These are phyloP conservation scores for Pichia sp. DNA, from an alignment of 1,139 yeast genomes.

Conservation along the genomic window DNA sequence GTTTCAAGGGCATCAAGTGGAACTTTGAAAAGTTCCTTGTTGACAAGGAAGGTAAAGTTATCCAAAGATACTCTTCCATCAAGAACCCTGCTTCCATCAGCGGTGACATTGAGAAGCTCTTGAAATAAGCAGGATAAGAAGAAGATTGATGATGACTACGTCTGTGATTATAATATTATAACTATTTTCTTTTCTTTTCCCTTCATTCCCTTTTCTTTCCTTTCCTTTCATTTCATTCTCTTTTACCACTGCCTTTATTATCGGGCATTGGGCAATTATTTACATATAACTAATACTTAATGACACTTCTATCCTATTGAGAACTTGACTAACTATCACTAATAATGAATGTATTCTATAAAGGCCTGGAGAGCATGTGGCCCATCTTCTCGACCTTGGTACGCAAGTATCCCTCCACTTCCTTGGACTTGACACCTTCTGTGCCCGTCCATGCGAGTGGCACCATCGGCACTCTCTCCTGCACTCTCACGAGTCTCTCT, in stretches of 20 bases:
- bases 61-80: constrained; percentile 59
- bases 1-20: constrained; percentile 84
- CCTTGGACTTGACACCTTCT: constrained; percentile 69
- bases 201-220: constrained; percentile 58
- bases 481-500: constrained; percentile 60
- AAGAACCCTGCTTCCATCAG: constrained; percentile 48
- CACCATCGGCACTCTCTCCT: constrained; percentile 91
- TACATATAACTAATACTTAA: too few relatives aligned
- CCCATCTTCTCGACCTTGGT: constrained; percentile 98
- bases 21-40: constrained; percentile 90
- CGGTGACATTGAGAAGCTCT: constrained; percentile 22
- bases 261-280: too few relatives aligned
- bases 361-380: constrained; percentile 65
- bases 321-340: too few relatives aligned
- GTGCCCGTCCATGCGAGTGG: constrained; percentile 82
- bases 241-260: background rate
- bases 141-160: constrained; percentile 34
- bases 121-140: too few relatives aligned
- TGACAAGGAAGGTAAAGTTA: constrained; percentile 65
- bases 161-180: constrained; percentile 27
- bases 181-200: constrained; percentile 90
- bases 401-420: constrained; percentile 85
- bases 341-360: background rate
- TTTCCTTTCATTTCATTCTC: too few relatives aligned
- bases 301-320: too few relatives aligned